Conservation (phyloP, 2,329 filamentous ascomycete species). For the Bipolaris cookei region DNA sequence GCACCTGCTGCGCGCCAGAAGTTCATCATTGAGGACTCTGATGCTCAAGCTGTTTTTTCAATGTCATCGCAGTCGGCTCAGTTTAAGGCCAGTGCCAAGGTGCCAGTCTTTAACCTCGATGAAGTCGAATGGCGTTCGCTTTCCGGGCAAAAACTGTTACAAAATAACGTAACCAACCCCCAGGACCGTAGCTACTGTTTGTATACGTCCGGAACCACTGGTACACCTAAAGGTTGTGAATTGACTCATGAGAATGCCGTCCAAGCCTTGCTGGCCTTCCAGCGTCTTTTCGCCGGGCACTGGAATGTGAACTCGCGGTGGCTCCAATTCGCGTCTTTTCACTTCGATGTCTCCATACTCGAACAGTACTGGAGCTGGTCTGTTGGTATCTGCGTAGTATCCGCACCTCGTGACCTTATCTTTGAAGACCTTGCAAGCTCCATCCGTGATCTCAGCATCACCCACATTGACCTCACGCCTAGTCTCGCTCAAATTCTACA, state of each 20-base stretch:
- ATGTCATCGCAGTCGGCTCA: conserved; percentile 54
- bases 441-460: conserved; percentile 76
- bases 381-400: conserved; percentile 82
- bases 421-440: conserved; percentile 80
- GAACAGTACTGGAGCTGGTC: conserved; percentile 98
- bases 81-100: conserved; percentile 41
- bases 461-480: conserved; percentile 90
- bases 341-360: conserved; percentile 91
- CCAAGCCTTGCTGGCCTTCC: conserved; percentile 88
- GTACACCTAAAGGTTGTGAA: conserved; percentile 84
- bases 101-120: conserved; percentile 58
- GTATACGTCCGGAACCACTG: conserved; percentile 87
- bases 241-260: conserved; percentile 88
- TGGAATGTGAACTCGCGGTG: conserved; percentile 78
- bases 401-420: conserved; percentile 81
- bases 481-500: conserved; percentile 80
- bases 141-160: conserved; percentile 42
- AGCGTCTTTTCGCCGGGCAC: conserved; percentile 74
- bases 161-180: conserved; percentile 42
- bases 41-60: conserved; percentile 67
- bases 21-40: conserved; percentile 79
- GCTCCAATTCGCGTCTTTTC: conserved; percentile 92
- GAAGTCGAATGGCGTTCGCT: conserved; percentile 45
- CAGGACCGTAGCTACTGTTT: conserved; percentile 78
- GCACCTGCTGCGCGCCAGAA: conserved; percentile 75